phyloP scores from a whole-genome alignment of 306 rosid genomes.

The Gillenia trifoliata region DNA sequence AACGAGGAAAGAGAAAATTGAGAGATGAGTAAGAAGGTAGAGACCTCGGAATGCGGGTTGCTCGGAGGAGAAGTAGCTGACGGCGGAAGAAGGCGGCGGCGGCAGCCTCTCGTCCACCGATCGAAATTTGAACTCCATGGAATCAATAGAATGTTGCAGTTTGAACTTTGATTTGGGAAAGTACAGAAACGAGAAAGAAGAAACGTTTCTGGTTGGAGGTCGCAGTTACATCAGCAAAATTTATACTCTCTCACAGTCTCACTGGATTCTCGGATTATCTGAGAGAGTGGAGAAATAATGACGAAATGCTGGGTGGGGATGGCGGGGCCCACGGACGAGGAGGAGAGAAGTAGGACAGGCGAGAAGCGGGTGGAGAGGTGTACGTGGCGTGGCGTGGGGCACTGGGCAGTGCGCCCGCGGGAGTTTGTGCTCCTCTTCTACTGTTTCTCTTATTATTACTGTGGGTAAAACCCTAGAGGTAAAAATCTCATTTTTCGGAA shows the following conservation, averaged over 20 bases:
- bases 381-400: not conserved
- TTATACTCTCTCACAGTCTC: not conserved
- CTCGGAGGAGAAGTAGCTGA: not conserved
- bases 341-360: not conserved
- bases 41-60: conserved; percentile 10
- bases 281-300: not conserved
- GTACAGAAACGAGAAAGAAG: no score
- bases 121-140: conserved; percentile 49
- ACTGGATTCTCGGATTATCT: not conserved
- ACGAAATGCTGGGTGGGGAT: not conserved
- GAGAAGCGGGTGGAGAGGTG: not conserved
- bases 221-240: not conserved
- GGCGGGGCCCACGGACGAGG: not conserved
- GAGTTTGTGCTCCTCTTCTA: not conserved
- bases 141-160: not conserved
- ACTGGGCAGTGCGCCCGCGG: not conserved
- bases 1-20: not conserved
- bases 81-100: not conserved
- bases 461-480: no score
- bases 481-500: no score
- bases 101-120: conserved; percentile 18
- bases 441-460: no score
- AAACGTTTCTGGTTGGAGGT: no score
- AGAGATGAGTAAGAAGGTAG: not conserved
- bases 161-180: not conserved